phyloP scores from a whole-genome alignment of 129 eudicot genomes.

The Solidago caesia region DNA sequence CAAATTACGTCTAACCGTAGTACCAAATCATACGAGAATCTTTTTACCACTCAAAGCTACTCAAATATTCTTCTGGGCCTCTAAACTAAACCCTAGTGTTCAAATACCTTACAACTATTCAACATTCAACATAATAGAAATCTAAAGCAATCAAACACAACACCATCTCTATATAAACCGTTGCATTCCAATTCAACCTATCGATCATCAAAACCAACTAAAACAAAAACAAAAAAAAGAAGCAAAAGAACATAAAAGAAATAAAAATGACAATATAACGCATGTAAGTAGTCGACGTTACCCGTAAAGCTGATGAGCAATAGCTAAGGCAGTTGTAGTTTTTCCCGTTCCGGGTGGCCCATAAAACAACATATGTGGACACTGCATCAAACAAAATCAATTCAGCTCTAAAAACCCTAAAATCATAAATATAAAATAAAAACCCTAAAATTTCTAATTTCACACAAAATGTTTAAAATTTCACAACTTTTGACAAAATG shows the following conservation, averaged over 20 bases:
- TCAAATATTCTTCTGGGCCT: not conserved
- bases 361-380: conserved; percentile 96
- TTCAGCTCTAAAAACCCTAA: not conserved
- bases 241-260: not conserved
- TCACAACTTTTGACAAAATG: not conserved
- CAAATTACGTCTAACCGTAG: not conserved
- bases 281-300: conserved; percentile 17
- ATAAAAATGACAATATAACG: not conserved
- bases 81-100: conserved; percentile 1
- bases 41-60: not conserved
- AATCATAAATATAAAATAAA: not conserved
- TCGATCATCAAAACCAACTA: conserved; percentile 1
- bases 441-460: not conserved
- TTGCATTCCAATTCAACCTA: not conserved
- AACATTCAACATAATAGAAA: not conserved
- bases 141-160: not conserved
- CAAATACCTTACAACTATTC: not conserved
- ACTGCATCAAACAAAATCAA: conserved; percentile 45
- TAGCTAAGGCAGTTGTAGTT: conserved; percentile 96
- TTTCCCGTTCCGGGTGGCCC: conserved; percentile 99
- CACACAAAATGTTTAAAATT: conserved; percentile 11
- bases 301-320: conserved; percentile 97
- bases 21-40: not conserved
- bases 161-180: conserved; percentile 4
- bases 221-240: not conserved